phyloP scores from a whole-genome alignment of 768 basidiomycete species.

The Boletellus emodensis region DNA sequence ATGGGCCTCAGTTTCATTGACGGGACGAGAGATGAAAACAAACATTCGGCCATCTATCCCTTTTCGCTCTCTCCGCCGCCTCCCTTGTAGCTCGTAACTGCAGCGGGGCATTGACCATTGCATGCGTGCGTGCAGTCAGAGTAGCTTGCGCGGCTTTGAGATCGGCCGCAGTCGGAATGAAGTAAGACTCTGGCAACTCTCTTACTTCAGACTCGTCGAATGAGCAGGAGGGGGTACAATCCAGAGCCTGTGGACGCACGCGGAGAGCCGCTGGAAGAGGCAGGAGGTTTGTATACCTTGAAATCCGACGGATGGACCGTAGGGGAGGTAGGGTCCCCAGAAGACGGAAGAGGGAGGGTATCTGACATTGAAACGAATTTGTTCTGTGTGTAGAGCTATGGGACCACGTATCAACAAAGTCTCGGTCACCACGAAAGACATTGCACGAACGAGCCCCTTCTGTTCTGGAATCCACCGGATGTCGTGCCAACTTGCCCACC shows the following conservation, averaged over 20 bases:
- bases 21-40: not conserved
- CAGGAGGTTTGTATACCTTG: slow-evolving; percentile 49
- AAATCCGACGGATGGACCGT: slow-evolving; percentile 26
- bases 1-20: slow-evolving; percentile 11
- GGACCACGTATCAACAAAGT: slow-evolving; percentile 15
- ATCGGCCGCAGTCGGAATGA: slow-evolving; percentile 67
- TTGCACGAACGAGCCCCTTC: slow-evolving; percentile 11
- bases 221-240: slow-evolving; percentile 5
- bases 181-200: slow-evolving; percentile 68
- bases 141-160: slow-evolving; percentile 63
- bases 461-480: slow-evolving; percentile 2
- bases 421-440: slow-evolving; percentile 6
- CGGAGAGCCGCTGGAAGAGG: slow-evolving; percentile 23
- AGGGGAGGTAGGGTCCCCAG: not conserved
- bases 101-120: slow-evolving; percentile 67
- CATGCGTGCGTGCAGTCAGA: slow-evolving; percentile 55
- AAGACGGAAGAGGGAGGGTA: slow-evolving; percentile 10
- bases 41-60: slow-evolving; percentile 72
- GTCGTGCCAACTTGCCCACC: not conserved
- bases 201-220: slow-evolving; percentile 28
- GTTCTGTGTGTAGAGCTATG: slow-evolving; percentile 13
- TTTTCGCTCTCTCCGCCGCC: slow-evolving; percentile 53
- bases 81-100: slow-evolving; percentile 63
- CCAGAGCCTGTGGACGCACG: slow-evolving; percentile 30
- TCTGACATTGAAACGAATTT: slow-evolving; percentile 23